phyloP scores from a whole-genome alignment of 148 eudicot species.

The Fagopyrum tataricum region DNA sequence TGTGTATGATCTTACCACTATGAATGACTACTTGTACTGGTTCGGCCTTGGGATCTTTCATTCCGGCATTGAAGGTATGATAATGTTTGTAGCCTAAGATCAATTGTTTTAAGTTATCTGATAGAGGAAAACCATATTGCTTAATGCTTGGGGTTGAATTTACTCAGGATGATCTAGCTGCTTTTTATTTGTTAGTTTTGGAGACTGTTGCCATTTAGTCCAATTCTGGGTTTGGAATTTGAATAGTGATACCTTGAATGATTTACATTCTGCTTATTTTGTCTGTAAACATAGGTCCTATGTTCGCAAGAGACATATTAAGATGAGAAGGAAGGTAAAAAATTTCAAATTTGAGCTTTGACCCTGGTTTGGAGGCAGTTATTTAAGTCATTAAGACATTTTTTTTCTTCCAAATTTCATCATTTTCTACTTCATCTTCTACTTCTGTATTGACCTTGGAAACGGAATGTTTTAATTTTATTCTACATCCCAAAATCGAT shows the following conservation, averaged over 20 bases:
- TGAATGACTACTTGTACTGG: slow-evolving; percentile 66
- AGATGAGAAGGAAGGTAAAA: neutral
- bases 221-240: neutral
- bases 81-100: neutral
- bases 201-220: neutral
- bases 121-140: neutral
- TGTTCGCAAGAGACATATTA: neutral
- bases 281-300: neutral
- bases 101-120: neutral
- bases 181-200: neutral
- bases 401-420: neutral
- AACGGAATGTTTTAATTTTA: no score
- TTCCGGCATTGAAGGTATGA: slow-evolving; percentile 73
- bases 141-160: no score
- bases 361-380: neutral
- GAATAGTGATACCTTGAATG: neutral
- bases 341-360: neutral
- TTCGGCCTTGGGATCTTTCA: slow-evolving; percentile 58
- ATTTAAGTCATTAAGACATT: neutral
- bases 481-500: no score
- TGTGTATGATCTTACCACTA: slow-evolving; percentile 68
- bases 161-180: neutral
- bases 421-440: no score
- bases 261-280: neutral
- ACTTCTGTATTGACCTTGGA: neutral